phyloP scores from a whole-genome alignment of 1,284 basidiomycete species.

The Stereum hirsutum region DNA sequence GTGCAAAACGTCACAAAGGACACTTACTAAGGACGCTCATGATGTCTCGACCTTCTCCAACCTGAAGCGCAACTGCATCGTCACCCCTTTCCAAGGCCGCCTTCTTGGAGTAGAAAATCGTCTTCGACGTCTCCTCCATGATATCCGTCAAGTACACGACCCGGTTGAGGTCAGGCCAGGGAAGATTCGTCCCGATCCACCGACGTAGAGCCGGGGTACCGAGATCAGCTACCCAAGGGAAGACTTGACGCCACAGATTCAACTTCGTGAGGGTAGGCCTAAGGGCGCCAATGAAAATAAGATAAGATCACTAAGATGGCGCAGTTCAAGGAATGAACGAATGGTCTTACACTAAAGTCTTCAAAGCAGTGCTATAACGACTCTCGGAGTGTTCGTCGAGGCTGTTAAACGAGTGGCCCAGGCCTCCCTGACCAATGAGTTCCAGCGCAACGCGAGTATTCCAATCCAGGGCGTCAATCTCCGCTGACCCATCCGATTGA shows the following conservation, averaged over 20 bases:
- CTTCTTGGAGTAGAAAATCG: conserved; percentile 15
- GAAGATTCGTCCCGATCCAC: not conserved
- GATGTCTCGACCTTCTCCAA: conserved; percentile 21
- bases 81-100: conserved; percentile 14
- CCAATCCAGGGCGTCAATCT: conserved; percentile 17
- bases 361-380: conserved; percentile 16
- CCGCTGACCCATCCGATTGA: conserved; percentile 6
- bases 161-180: not conserved
- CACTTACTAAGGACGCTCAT: conserved; percentile 22
- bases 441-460: conserved; percentile 17
- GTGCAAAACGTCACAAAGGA: too few species aligned
- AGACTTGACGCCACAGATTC: not conserved
- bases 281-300: not conserved
- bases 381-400: conserved; percentile 12
- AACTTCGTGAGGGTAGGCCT: not conserved
- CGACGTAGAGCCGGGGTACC: not conserved
- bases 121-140: conserved; percentile 7
- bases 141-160: conserved; percentile 9
- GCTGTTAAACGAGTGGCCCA: conserved; percentile 18
- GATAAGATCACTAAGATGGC: not conserved
- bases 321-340: not conserved
- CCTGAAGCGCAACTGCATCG: conserved; percentile 13
- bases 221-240: not conserved
- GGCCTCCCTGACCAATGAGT: conserved; percentile 17
- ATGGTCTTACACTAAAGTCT: conserved; percentile 14